Base-by-base conservation (phyloP, 495 filamentous ascomycete species). In the Xylaria flabelliformis region DNA sequence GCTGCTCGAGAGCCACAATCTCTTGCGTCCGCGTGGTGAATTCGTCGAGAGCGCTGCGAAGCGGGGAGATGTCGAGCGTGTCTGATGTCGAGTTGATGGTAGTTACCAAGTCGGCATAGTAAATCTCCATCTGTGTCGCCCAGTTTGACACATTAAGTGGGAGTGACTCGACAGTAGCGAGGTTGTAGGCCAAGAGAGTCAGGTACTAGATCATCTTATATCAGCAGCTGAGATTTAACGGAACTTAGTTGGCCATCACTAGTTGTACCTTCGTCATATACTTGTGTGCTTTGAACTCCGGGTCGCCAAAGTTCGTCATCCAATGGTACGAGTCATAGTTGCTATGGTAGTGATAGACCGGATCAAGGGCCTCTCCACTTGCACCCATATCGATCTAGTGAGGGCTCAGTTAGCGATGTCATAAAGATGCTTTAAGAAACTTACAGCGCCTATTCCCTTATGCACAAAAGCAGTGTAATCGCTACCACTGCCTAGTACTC, bases 401-500 rank as follows among this genome's bases (percentile, higher is more conserved):
- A 65, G 6, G 4, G 39, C 50, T 44, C 24, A 46, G 24, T 41
- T 17, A 66, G n/a, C 63, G 10, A 48, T 26, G 36, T 53, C 41
- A 53, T 21, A 51, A 2, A 46, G 8, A n/a, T 71, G 42, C 74
- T 48, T 26, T 2, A 13, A n/a, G 34, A 62, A 10, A 26, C 91
- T 91, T 59, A 91, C 90, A 36, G 94, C 91, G 24, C 91, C 91
- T 63, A 96, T 88, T 42, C 93, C 93, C 0, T 89, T 89, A 73
- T 94, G 89, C 76, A 96, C 90, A 74, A 96, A 97, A 5, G 93
- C 88, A n/a, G 93, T 91, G 76, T 92, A 94, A 73, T 97, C 94
- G 75, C 91, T 91, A n/a, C 91, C 92, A 48, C 90, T 89, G n/a
- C 93, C 93, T 13, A 97, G 82, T 0, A 89, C 90, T 7, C 84